Percentiles rank a stretch among this genome's conserved stretches.
phyloP scores from a whole-genome alignment of 805 yeast species.

The Vanderwaltozyma verrucispora region DNA sequence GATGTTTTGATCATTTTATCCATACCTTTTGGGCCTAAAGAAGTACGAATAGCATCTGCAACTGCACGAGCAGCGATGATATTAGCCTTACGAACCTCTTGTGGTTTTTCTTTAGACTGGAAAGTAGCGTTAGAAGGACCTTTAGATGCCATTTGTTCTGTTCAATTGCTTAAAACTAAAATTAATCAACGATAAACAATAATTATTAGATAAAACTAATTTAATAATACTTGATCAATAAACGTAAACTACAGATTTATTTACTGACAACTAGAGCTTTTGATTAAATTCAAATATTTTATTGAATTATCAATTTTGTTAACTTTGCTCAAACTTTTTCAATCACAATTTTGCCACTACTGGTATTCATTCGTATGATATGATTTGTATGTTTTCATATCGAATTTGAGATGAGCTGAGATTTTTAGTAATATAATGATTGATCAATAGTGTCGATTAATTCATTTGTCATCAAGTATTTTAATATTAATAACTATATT shows the following conservation, averaged over 20 bases:
- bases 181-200: too few relatives aligned
- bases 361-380: not conserved
- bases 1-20: slow-evolving; percentile 97
- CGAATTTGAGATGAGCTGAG: not conserved
- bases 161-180: too few relatives aligned
- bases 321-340: not conserved
- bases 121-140: slow-evolving; percentile 74
- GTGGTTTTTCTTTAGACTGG: slow-evolving; percentile 89
- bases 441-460: not conserved
- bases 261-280: too few relatives aligned
- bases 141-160: slow-evolving; percentile 5
- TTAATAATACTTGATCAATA: too few relatives aligned
- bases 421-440: too few relatives aligned
- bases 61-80: slow-evolving; percentile 91
- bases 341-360: not conserved
- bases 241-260: too few relatives aligned
- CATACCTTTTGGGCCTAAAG: slow-evolving; percentile 98
- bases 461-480: not conserved
- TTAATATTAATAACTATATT: too few relatives aligned
- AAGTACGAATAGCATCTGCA: slow-evolving; percentile 89
- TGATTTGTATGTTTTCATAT: not conserved
- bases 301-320: not conserved
- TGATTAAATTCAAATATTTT: too few relatives aligned
- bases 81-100: slow-evolving; percentile 82
- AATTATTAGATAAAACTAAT: too few relatives aligned